Evolutionary conservation across 352 stramenopile species (phyloP).

Genomic region (Pythium myriotylum): DNA sequence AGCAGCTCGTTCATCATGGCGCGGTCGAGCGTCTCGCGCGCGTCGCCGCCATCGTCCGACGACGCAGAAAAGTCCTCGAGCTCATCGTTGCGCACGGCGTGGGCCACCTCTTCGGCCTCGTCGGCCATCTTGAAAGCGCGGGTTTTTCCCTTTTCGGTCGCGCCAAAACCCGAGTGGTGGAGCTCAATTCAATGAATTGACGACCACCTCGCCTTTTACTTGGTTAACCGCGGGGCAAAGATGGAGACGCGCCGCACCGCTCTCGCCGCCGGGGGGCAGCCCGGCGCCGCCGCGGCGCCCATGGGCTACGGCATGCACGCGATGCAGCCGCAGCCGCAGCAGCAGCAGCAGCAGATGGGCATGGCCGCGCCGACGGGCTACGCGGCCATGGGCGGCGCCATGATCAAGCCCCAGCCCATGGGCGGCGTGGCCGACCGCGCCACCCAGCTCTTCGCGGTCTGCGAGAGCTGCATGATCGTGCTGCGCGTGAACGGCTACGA

Average conservation of each 20-base stretch:
- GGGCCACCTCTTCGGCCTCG: constrained; percentile 22
- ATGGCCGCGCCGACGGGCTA: constrained; percentile 20
- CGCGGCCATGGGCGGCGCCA: constrained; percentile 21
- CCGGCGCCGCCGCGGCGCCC: background rate
- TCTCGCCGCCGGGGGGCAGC: constrained; percentile 7
- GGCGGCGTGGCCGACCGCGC: constrained; percentile 39
- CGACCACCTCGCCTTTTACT: constrained; percentile 6
- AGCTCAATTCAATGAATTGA: constrained; percentile 14
- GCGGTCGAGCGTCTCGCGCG: constrained; percentile 51
- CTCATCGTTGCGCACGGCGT: constrained; percentile 33
- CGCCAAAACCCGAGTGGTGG: constrained; percentile 23
- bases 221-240: background rate
- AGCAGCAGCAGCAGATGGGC: constrained; percentile 20
- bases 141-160: no score
- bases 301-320: constrained; percentile 29
- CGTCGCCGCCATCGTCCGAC: constrained; percentile 38
- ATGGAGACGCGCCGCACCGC: constrained; percentile 22
- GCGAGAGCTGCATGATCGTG: constrained; percentile 76
- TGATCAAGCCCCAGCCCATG: constrained; percentile 16
- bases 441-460: constrained; percentile 67
- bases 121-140: constrained; percentile 8
- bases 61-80: constrained; percentile 68
- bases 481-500: constrained; percentile 67
- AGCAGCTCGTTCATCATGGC: constrained; percentile 88
- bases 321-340: constrained; percentile 18